Conservation (phyloP, 805 yeast genomes). For the Cyberlindnera nakhonratchasimensis region DNA sequence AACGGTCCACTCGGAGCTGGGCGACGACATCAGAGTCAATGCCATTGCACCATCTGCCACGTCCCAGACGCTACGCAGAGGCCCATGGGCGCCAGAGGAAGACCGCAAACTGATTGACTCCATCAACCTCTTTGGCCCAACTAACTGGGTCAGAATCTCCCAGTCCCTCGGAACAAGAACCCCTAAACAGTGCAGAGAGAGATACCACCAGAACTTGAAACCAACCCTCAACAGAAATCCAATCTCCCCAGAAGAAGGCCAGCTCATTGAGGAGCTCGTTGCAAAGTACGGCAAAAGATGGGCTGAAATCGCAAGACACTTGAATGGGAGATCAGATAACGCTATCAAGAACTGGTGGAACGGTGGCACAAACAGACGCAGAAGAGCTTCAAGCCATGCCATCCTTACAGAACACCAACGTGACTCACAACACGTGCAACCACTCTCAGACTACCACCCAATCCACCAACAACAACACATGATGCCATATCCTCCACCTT, state of each 20-base stretch:
- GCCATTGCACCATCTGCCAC: constrained; percentile 9
- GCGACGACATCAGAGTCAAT: constrained; percentile 10
- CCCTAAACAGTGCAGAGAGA: constrained; percentile 88
- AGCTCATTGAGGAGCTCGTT: constrained; percentile 74
- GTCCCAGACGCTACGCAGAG: constrained; percentile 42
- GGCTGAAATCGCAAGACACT: constrained; percentile 90
- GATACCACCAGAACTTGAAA: constrained; percentile 88
- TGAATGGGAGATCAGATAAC: constrained; percentile 85
- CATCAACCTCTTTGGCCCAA: constrained; percentile 68
- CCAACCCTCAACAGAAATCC: constrained; percentile 81
- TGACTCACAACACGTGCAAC: constrained; percentile 10
- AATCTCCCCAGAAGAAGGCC: constrained; percentile 81
- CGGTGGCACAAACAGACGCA: constrained; percentile 83
- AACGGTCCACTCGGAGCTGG: constrained; percentile 3
- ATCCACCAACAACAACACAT: constrained; percentile 3
- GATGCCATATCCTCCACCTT: constrained; percentile 3
- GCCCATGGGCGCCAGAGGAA: constrained; percentile 90
- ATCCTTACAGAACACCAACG: constrained; percentile 15
- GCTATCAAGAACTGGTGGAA: constrained; percentile 97
- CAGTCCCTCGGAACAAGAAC: constrained; percentile 70
- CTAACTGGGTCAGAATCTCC: constrained; percentile 87
- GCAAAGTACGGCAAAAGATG: constrained; percentile 79
- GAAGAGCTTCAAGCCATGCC: constrained; percentile 44
- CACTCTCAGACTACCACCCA: constrained; percentile 1
- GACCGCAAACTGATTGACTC: constrained; percentile 70